phyloP scores from a whole-genome alignment of 1,139 yeast species.

The Candida sp. region DNA sequence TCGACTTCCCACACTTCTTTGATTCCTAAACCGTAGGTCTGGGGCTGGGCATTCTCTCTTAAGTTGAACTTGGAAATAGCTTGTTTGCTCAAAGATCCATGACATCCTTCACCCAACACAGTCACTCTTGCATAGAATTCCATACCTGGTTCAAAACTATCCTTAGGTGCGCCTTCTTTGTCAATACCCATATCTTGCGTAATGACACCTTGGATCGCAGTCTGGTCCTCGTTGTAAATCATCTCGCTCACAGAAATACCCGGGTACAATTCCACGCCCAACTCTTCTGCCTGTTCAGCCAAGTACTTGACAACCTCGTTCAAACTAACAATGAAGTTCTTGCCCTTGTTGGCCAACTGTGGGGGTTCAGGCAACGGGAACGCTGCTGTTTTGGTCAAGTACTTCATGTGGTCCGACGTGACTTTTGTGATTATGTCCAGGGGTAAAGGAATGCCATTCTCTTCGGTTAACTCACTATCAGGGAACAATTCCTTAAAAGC shows the following conservation, averaged over 20 bases:
- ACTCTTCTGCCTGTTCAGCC: slow-evolving; percentile 87
- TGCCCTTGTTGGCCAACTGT: slow-evolving; percentile 79
- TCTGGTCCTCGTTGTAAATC: slow-evolving; percentile 59
- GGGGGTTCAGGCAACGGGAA: slow-evolving; percentile 93
- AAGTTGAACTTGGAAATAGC: slow-evolving; percentile 70
- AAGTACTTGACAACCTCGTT: slow-evolving; percentile 82
- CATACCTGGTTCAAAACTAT: slow-evolving; percentile 92
- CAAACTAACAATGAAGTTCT: slow-evolving; percentile 84
- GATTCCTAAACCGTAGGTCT: slow-evolving; percentile 93
- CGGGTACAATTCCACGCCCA: slow-evolving; percentile 94
- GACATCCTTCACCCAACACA: slow-evolving; percentile 96
- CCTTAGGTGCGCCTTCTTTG: slow-evolving; percentile 75
- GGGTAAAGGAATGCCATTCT: slow-evolving; percentile 75
- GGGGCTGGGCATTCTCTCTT: slow-evolving; percentile 70
- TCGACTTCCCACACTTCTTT: slow-evolving; percentile 98
- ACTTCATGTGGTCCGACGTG: slow-evolving; percentile 70
- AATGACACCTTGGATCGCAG: slow-evolving; percentile 83
- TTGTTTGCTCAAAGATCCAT: slow-evolving; percentile 87
- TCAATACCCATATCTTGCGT: slow-evolving; percentile 91
- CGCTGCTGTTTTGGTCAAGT: slow-evolving; percentile 58
- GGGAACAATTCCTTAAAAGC: slow-evolving; percentile 89
- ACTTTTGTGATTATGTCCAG: slow-evolving; percentile 77
- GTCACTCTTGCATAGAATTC: slow-evolving; percentile 92
- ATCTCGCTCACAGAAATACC: slow-evolving; percentile 90
- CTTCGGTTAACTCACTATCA: slow-evolving; percentile 52